phyloP scores from a whole-genome alignment of 495 filamentous ascomycete genomes.

The Neurospora sp. region DNA sequence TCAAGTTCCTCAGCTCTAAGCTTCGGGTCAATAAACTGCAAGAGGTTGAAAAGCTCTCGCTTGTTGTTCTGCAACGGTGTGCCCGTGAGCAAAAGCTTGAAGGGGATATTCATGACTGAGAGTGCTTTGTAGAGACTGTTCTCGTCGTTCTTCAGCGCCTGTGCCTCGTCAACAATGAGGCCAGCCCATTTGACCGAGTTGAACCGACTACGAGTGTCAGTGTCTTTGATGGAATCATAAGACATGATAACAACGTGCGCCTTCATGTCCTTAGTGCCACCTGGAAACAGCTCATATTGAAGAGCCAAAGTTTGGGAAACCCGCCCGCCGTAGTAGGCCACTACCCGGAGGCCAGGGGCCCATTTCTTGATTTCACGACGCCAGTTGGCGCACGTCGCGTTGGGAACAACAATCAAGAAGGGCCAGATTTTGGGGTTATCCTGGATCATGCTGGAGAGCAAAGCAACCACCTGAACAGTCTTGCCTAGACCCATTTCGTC shows the following conservation, averaged over 20 bases:
- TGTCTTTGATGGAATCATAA: slow-evolving; percentile 74
- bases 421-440: slow-evolving; percentile 74
- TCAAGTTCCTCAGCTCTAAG: slow-evolving; percentile 66
- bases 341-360: slow-evolving; percentile 76
- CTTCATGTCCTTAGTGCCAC: slow-evolving; percentile 43
- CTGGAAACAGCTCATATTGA: slow-evolving; percentile 75
- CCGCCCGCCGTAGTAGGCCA: slow-evolving; percentile 76
- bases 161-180: slow-evolving; percentile 90
- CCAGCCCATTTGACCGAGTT: slow-evolving; percentile 68
- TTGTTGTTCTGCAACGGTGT: slow-evolving; percentile 95
- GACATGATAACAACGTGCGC: slow-evolving; percentile 93
- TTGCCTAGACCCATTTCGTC: slow-evolving; percentile 99
- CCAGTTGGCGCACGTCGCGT: slow-evolving; percentile 95
- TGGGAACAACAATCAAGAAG: slow-evolving; percentile 87
- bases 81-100: slow-evolving; percentile 75
- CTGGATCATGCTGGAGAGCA: slow-evolving; percentile 67
- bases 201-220: slow-evolving; percentile 53
- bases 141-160: slow-evolving; percentile 89
- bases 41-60: slow-evolving; percentile 84
- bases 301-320: slow-evolving; percentile 58
- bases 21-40: slow-evolving; percentile 74
- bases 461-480: slow-evolving; percentile 86
- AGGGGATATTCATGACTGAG: slow-evolving; percentile 58
- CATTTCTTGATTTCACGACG: slow-evolving; percentile 91
- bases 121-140: slow-evolving; percentile 70